Evolutionary conservation across 768 basidiomycete species (phyloP).

Genomic region (Cubamyces lactineus): DNA sequence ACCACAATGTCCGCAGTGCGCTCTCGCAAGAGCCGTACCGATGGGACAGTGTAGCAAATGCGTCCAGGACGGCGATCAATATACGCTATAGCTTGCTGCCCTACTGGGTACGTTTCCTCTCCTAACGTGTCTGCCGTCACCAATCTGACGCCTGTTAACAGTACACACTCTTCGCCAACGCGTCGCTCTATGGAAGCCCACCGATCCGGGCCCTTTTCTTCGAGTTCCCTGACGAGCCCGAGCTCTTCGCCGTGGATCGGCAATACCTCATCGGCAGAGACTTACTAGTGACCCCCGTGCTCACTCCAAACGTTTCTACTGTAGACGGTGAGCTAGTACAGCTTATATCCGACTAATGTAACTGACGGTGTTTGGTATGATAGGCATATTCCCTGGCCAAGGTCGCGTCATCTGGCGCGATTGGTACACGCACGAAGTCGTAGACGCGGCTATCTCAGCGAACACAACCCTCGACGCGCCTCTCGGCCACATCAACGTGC

Average conservation of each 20-base stretch:
- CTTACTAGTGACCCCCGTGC: slow-evolving; percentile 77
- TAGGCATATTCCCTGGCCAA: slow-evolving; percentile 69
- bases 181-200: slow-evolving; percentile 66
- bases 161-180: slow-evolving; percentile 76
- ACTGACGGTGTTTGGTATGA: not conserved
- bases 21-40: slow-evolving; percentile 79
- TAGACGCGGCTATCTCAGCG: slow-evolving; percentile 45
- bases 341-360: too few species aligned
- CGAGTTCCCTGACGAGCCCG: slow-evolving; percentile 74
- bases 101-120: slow-evolving; percentile 63
- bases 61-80: slow-evolving; percentile 71
- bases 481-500: slow-evolving; percentile 75
- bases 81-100: slow-evolving; percentile 73
- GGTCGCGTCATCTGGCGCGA: slow-evolving; percentile 67
- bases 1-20: slow-evolving; percentile 70
- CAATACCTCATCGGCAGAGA: slow-evolving; percentile 76
- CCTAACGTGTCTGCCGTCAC: not conserved
- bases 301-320: slow-evolving; percentile 65
- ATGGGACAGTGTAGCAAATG: slow-evolving; percentile 80
- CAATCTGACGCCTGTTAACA: slow-evolving; percentile 30
- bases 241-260: slow-evolving; percentile 59
- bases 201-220: slow-evolving; percentile 77
- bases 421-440: slow-evolving; percentile 68
- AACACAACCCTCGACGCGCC: slow-evolving; percentile 63
- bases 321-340: slow-evolving; percentile 56